Evolutionary conservation across 1,284 basidiomycete species (phyloP).

Genomic region (Sanguinoderma infundibulare): DNA sequence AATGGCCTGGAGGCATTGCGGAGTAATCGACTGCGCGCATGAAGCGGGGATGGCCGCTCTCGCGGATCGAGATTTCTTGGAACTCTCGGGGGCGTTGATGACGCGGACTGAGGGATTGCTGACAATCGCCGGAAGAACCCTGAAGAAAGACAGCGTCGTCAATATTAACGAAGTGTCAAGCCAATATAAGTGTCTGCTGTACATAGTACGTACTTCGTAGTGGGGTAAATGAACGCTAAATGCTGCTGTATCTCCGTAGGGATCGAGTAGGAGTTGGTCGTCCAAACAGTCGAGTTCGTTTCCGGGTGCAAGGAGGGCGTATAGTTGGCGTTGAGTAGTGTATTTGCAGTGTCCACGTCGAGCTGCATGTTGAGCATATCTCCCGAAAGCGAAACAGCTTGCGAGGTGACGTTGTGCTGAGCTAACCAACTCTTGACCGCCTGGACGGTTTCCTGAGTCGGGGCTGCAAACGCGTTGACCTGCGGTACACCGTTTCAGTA

Average conservation of each 20-base stretch:
- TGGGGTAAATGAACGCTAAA: constrained; percentile 43
- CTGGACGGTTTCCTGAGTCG: background rate
- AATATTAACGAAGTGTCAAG: background rate
- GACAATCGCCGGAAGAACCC: background rate
- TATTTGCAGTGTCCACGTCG: constrained; percentile 38
- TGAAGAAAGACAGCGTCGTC: background rate
- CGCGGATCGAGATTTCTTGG: constrained; percentile 9
- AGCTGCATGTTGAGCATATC: constrained; percentile 22
- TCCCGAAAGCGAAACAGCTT: constrained; percentile 29
- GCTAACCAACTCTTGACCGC: background rate
- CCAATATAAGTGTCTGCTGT: too few relatives aligned
- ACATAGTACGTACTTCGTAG: constrained; percentile 27
- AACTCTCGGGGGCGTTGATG: background rate
- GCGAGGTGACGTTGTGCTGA: background rate
- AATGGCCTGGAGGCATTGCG: constrained; percentile 54
- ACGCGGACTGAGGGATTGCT: background rate
- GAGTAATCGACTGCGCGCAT: constrained; percentile 45
- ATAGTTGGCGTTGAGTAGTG: constrained; percentile 41
- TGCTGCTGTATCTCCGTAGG: constrained; percentile 39
- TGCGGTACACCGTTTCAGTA: background rate
- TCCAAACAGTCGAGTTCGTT: constrained; percentile 32
- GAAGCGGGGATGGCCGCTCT: constrained; percentile 14
- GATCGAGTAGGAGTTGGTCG: constrained; percentile 44
- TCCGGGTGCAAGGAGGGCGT: constrained; percentile 37
- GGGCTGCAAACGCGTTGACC: background rate